These are phyloP conservation scores for Theileria annulata DNA, from an alignment of 169 alveolate species.

Conservation along the genomic window DNA sequence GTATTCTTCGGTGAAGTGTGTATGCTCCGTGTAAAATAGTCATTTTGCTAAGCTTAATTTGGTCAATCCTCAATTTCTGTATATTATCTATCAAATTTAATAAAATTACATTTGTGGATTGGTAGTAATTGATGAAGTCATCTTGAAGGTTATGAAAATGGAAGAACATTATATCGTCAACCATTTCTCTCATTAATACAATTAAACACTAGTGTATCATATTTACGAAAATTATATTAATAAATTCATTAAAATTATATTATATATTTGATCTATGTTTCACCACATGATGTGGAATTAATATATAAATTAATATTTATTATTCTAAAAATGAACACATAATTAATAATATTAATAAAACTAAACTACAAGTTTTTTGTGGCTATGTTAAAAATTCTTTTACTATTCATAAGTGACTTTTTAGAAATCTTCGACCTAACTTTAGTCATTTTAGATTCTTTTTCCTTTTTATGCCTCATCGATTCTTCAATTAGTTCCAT, in stretches of 20 bases:
- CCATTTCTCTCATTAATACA: slow-evolving; percentile 19
- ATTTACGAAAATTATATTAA: neutral
- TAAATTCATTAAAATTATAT: neutral
- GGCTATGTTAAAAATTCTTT: slow-evolving; percentile 9
- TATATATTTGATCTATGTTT: neutral
- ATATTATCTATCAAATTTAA: neutral
- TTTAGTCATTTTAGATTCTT: neutral
- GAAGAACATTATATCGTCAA: slow-evolving; percentile 46
- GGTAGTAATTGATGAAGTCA: slow-evolving; percentile 63
- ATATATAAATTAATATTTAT: neutral
- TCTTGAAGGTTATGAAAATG: slow-evolving; percentile 68
- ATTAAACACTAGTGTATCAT: neutral
- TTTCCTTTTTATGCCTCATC: slow-evolving; percentile 2
- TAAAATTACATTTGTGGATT: slow-evolving; percentile 38
- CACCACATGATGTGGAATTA: neutral
- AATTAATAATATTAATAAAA: neutral
- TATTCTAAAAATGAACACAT: neutral
- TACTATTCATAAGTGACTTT: neutral
- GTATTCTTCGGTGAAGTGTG: slow-evolving; percentile 49
- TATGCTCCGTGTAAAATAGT: slow-evolving; percentile 66
- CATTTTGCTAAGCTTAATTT: slow-evolving; percentile 58
- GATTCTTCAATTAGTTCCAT: slow-evolving; percentile 25
- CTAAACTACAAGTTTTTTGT: neutral
- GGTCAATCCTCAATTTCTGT: slow-evolving; percentile 65
- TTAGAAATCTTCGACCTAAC: neutral